Conservation (phyloP, 805 yeast species). For the Wickerhamiella kurtzmanii region DNA sequence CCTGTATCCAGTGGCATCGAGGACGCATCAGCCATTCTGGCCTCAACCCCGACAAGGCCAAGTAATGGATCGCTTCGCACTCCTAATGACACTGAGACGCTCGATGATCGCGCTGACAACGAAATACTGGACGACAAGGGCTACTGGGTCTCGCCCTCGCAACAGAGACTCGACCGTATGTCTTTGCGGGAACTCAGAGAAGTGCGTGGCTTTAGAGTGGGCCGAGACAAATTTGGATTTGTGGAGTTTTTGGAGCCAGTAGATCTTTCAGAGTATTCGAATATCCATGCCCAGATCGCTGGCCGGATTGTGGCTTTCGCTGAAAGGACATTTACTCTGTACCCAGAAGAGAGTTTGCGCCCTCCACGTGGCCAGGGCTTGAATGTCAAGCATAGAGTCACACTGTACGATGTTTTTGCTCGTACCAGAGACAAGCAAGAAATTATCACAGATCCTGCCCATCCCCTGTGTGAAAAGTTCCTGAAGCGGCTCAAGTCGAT, state of each 20-base stretch:
- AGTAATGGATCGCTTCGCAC: not conserved
- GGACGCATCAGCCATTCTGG: not conserved
- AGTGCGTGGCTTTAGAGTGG: slow-evolving; percentile 56
- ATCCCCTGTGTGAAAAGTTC: slow-evolving; percentile 56
- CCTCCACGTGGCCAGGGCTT: slow-evolving; percentile 74
- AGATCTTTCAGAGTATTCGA: slow-evolving; percentile 58
- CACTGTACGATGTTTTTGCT: slow-evolving; percentile 73
- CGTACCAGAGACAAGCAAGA: slow-evolving; percentile 54
- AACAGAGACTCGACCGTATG: slow-evolving; percentile 45
- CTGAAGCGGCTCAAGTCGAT: slow-evolving; percentile 49
- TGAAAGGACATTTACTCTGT: slow-evolving; percentile 48
- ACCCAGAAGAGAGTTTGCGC: slow-evolving; percentile 49
- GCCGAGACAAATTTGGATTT: slow-evolving; percentile 64
- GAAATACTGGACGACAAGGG: slow-evolving; percentile 51
- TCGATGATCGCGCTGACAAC: slow-evolving; percentile 24
- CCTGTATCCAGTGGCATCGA: not conserved
- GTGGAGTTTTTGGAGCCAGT: slow-evolving; percentile 70
- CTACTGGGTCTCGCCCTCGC: slow-evolving; percentile 76
- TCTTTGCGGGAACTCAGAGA: slow-evolving; percentile 49
- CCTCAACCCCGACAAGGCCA: not conserved
- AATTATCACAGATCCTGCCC: slow-evolving; percentile 65
- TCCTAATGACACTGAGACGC: not conserved
- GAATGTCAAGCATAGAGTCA: slow-evolving; percentile 59
- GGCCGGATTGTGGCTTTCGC: slow-evolving; percentile 53
- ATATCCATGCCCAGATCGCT: slow-evolving; percentile 43